Evolutionary conservation across 768 basidiomycete species (phyloP).

Genomic region (Rhizopogon vulgaris): DNA sequence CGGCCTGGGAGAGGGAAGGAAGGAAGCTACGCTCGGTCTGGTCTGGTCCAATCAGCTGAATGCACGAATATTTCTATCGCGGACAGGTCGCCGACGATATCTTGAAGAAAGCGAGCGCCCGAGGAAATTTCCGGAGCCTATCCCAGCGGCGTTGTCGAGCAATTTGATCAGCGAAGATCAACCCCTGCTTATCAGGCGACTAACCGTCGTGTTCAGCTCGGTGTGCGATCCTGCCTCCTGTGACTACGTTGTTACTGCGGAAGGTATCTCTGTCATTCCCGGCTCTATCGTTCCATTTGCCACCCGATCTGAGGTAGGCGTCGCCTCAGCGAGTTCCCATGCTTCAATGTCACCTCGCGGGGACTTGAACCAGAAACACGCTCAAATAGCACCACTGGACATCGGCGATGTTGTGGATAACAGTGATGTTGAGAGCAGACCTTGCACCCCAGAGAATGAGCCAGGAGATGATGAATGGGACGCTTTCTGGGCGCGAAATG

Average conservation of each 20-base stretch:
- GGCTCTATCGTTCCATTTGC: constrained; percentile 14
- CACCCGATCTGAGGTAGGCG: not conserved
- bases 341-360: not conserved
- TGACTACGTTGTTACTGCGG: constrained; percentile 68
- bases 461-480: constrained; percentile 44
- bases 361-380: not conserved
- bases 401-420: constrained; percentile 26
- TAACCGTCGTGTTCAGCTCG: constrained; percentile 76
- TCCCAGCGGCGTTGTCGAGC: constrained; percentile 10
- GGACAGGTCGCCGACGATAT: constrained; percentile 64
- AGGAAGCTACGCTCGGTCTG: constrained; percentile 82
- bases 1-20: constrained; percentile 49
- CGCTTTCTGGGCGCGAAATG: constrained; percentile 36
- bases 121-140: constrained; percentile 14
- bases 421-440: constrained; percentile 10
- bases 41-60: constrained; percentile 95
- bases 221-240: constrained; percentile 49
- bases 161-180: constrained; percentile 27
- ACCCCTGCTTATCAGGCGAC: constrained; percentile 54
- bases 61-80: constrained; percentile 71
- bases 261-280: constrained; percentile 43
- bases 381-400: constrained; percentile 30
- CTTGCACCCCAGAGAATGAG: constrained; percentile 19
- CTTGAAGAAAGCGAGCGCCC: constrained; percentile 31
- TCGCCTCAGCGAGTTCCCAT: not conserved